phyloP scores from a whole-genome alignment of 2,329 filamentous ascomycete species.

The Alternaria hordeiaustralica region DNA sequence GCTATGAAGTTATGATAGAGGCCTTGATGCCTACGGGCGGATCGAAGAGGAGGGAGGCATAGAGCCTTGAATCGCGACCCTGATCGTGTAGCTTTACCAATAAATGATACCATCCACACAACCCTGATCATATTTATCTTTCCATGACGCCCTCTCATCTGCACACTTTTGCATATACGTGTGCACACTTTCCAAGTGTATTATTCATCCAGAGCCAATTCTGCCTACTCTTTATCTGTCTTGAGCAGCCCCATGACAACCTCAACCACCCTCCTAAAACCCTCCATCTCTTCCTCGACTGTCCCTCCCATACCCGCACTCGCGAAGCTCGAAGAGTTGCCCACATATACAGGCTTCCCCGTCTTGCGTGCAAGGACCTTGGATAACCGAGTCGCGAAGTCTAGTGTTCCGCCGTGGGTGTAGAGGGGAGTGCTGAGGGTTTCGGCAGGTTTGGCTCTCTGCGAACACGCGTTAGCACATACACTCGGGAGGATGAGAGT shows the following conservation, averaged over 20 bases:
- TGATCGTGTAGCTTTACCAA: not conserved
- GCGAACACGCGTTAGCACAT: conserved; percentile 11
- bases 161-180: too few relatives aligned
- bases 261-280: conserved; percentile 75
- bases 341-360: conserved; percentile 82
- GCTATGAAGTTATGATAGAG: not conserved
- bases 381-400: conserved; percentile 85
- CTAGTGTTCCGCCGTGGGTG: conserved; percentile 74
- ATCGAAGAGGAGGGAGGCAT: conserved; percentile 1
- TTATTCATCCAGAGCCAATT: too few relatives aligned
- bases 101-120: not conserved
- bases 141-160: not conserved
- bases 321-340: conserved; percentile 82
- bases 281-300: conserved; percentile 94
- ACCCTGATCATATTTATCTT: not conserved
- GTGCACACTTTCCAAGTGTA: too few relatives aligned
- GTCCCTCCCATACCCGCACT: conserved; percentile 77
- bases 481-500: not conserved
- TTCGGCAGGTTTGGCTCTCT: conserved; percentile 57
- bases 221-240: conserved; percentile 7
- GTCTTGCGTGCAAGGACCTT: conserved; percentile 80
- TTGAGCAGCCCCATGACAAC: conserved; percentile 66
- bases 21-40: not conserved
- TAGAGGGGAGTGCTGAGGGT: conserved; percentile 82
- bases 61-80: not conserved